Base-by-base conservation (phyloP, 345 rosid species). In the Sisymbrium irio region DNA sequence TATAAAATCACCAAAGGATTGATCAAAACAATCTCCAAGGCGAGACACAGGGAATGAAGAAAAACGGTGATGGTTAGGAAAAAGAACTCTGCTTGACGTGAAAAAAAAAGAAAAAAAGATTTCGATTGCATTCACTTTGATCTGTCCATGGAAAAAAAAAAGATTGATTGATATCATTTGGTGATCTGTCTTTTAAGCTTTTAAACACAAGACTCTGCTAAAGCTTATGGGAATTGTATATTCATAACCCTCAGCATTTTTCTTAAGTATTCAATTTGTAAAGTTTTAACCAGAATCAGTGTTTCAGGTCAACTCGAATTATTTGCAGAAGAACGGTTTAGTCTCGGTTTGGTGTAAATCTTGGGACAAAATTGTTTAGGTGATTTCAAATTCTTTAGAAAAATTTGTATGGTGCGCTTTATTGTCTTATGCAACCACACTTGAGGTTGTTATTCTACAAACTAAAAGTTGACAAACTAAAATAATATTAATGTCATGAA, bases 1-100 rank as follows among this genome's bases (percentile, higher is more conserved):
- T 88, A 89, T 88, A 92, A 92, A 82, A 89, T 89, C 27, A 70
- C 83, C 20, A 88, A 79, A 77, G 96, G 98, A 55, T 20, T 92
- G 87, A 62, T 87, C 53, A 92, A 83, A 80, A 88, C 91, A 54
- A 40, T 92, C 17, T 81, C 85, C 4, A 92, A 83, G 82, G 82
- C 82, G 4, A 85, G 77, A 71, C 90, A 78, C 78, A 44, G 67
- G n/a, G 80, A 75, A 15, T 83, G 86, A 89, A 62, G 51, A 50
- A n/a, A 44, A 55, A 7, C 33, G 4, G 18, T 42, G 78, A 65
- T 67, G 78, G 65, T 47, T 59, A 37, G 64, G 64, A 49, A 19
- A 45, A 49, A 19, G 35, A 66, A 44, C 77, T 58, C 42, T 74
- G 61, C 51, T 56, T 56, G 40, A 36, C 41, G 14, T 55, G 28